Evolutionary conservation across 179 eudicot genomes (phyloP), one percentile per base, ranked within the genome.

Genomic region (Beta macrorhiza): DNA sequence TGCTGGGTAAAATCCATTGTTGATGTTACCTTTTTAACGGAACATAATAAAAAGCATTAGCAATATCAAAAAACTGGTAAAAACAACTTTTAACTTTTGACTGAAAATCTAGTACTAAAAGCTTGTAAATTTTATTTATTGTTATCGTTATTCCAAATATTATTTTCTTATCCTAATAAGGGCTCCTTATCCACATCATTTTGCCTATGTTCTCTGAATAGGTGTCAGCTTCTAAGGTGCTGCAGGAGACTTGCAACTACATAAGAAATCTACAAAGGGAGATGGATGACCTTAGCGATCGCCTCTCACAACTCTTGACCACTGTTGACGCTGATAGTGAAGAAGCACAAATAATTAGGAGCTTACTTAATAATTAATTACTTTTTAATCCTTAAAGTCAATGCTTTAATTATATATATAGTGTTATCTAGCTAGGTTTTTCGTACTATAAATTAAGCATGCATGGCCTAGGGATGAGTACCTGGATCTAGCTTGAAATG

Each of bases 241-340:
- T 92, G 72, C 89, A 89, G 32, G 97, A 91, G 89, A 90, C 94
- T 8, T 92, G 97, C 88, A 89, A 90, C 82, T 88, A 92, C 85
- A 87, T 92, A 29, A 85, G 87, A 85, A 88, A 72, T 79, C 77
- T 92, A 78, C 88, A 89, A 52, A 89, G 84, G 57, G 91, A 91
- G 82, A 89, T 91, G 86, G 91, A 92, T 10, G 97, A 91, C 81
- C 87, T 91, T 5, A 92, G 97, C 42, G 93, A 92, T 63, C 85
- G 93, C 11, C 82, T 92, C 47, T 87, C 94, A 8, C 91, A 90
- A 62, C 88, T 90, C 25, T 81, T 92, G 86, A 77, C 89, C 11
- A 89, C 97, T 16, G 76, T 92, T 9, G 96, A 92, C 67, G 80
- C 87, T 63, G 85, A 87, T 56, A 90, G 92, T 77, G 88, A 92